Conservation (phyloP, 176 grass and related monocot species). For the Avena atlantica region DNA sequence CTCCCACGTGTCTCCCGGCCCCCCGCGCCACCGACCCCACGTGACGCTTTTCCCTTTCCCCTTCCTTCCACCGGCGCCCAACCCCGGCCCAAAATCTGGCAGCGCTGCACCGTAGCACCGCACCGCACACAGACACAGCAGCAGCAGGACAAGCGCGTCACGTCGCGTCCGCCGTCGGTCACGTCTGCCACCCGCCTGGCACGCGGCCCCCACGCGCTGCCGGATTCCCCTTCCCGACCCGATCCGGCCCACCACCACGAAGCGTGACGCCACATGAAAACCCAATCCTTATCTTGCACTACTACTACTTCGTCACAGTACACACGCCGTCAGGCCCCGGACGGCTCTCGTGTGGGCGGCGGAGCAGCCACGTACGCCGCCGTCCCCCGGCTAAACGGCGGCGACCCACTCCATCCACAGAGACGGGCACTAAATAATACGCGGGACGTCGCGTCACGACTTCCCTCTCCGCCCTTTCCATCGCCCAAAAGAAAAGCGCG, state of each 20-base stretch:
- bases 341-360: conserved; percentile 37
- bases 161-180: conserved; percentile 19
- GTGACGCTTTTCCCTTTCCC: neutral
- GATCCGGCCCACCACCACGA: conserved; percentile 1
- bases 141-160: neutral
- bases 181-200: neutral
- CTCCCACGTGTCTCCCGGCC: conserved; percentile 28
- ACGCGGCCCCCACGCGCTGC: neutral
- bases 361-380: conserved; percentile 8
- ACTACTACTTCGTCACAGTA: neutral
- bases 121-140: neutral
- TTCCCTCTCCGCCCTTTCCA: conserved; percentile 2
- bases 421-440: neutral
- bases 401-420: conserved; percentile 20
- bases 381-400: conserved; percentile 19
- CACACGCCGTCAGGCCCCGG: conserved; percentile 48
- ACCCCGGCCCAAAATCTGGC: neutral
- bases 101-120: neutral
- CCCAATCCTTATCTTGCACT: conserved; percentile 48
- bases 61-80: neutral
- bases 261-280: neutral
- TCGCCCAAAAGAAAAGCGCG: conserved; percentile 37
- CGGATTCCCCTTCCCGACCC: neutral
- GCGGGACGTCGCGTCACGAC: conserved; percentile 28
- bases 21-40: neutral